A percentile compares a stretch with the other conserved stretches of the same genome.
These are phyloP conservation scores for Casaregolazyma lundiana DNA, from an alignment of 1,139 yeast species.

Conservation along the genomic window DNA sequence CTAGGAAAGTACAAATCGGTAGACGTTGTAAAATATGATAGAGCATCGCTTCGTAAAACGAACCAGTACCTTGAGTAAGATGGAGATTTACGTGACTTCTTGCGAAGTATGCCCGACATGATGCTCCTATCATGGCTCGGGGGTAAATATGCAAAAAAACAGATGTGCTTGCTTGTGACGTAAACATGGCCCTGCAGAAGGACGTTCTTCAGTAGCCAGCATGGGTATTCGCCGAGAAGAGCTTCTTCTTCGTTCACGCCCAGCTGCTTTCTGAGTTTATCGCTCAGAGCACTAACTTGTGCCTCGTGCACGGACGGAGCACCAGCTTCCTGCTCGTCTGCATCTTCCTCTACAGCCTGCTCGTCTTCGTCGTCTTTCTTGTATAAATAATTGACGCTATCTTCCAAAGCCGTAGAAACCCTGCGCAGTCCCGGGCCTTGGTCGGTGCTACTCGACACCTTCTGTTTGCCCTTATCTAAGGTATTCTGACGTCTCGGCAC, in stretches of 20 bases:
- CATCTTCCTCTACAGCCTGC: neutral
- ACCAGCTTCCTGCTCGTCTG: neutral
- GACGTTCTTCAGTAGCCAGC: conserved; percentile 82
- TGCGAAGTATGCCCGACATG: conserved; percentile 45
- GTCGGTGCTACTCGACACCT: neutral
- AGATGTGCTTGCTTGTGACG: conserved; percentile 57
- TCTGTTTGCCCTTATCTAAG: neutral
- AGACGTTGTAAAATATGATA: conserved; percentile 64
- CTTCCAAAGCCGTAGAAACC: conserved; percentile 4
- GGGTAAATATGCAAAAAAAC: conserved; percentile 84
- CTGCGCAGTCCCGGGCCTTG: neutral
- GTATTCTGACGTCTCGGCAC: neutral
- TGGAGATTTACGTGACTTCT: conserved; percentile 27
- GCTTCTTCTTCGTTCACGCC: conserved; percentile 27
- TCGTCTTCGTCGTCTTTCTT: conserved; percentile 5
- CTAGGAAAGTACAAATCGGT: conserved; percentile 81
- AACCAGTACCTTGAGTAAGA: conserved; percentile 62
- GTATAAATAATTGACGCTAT: conserved; percentile 4
- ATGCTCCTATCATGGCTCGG: conserved; percentile 37
- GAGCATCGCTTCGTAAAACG: conserved; percentile 61
- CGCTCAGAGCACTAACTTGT: conserved; percentile 25
- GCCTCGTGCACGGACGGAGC: conserved; percentile 12
- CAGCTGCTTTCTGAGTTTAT: conserved; percentile 25
- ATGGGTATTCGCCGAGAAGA: conserved; percentile 44
- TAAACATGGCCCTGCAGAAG: conserved; percentile 81